Percentiles rank a stretch among this genome's conserved stretches.
Conservation (phyloP, 352 stramenopile species). For the Phytopythium montanum region DNA sequence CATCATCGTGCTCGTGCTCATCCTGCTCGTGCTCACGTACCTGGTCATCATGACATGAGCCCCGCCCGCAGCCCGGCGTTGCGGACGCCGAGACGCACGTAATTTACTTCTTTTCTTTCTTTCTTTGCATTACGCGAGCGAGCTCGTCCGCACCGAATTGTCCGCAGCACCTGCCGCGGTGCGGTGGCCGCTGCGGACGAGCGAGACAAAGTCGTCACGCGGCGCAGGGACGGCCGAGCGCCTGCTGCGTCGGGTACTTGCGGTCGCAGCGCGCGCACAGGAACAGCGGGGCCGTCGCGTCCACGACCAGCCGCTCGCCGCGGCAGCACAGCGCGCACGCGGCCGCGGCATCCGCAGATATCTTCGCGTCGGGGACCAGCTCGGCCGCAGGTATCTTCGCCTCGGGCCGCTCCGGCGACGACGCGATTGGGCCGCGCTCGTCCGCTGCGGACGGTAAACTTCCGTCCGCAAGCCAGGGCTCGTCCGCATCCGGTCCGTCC, state of each 20-base stretch:
- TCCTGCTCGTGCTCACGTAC: conserved; percentile 84
- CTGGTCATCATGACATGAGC: conserved; percentile 86
- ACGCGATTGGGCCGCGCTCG: too few relatives aligned
- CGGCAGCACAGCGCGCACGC: conserved; percentile 68
- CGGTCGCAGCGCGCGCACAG: conserved; percentile 71
- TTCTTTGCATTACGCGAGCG: not conserved
- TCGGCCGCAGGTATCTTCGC: too few relatives aligned
- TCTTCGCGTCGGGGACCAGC: not conserved
- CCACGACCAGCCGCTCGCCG: conserved; percentile 23
- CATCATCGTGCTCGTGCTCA: conserved; percentile 83
- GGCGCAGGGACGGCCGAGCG: conserved; percentile 55
- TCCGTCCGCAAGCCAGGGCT: not conserved
- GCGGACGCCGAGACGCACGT: not conserved
- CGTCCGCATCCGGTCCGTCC: not conserved
- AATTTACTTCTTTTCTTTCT: conserved; percentile 1
- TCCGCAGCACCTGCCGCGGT: not conserved
- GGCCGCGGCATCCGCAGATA: not conserved
- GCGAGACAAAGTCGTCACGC: not conserved
- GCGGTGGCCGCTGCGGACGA: not conserved
- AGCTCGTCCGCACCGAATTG: not conserved
- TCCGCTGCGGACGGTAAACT: not conserved
- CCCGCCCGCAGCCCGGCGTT: too few relatives aligned
- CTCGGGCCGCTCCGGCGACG: too few relatives aligned
- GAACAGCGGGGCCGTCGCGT: conserved; percentile 50
- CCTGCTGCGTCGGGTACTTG: conserved; percentile 81